Evolutionary conservation across 305 asterid genomes (phyloP).

Genomic region (Fraxinus latifolia): DNA sequence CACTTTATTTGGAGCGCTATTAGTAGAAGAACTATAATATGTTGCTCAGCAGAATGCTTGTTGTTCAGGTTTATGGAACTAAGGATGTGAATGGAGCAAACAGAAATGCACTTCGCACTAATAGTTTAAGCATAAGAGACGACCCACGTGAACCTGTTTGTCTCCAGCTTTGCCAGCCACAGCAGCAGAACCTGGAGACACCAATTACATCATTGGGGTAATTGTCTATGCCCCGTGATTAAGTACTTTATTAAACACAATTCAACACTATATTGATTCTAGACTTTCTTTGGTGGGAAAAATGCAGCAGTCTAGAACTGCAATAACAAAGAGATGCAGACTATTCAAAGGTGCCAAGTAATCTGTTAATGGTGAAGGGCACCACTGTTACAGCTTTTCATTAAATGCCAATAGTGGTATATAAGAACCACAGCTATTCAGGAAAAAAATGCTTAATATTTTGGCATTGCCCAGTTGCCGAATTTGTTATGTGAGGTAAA

Average conservation of each 20-base stretch:
- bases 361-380: slow-evolving; percentile 18
- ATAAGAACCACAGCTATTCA: slow-evolving; percentile 17
- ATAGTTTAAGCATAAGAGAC: slow-evolving; percentile 42
- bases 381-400: slow-evolving; percentile 10
- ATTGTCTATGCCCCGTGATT: slow-evolving; percentile 16
- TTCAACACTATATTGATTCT: slow-evolving; percentile 15
- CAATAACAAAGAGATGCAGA: slow-evolving; percentile 29
- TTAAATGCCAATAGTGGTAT: slow-evolving; percentile 14
- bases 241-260: background rate
- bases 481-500: slow-evolving; percentile 21
- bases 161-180: slow-evolving; percentile 83
- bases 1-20: background rate
- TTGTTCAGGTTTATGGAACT: slow-evolving; percentile 51
- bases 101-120: slow-evolving; percentile 35
- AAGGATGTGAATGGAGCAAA: slow-evolving; percentile 42
- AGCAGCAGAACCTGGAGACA: slow-evolving; percentile 41
- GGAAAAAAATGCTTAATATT: slow-evolving; percentile 2
- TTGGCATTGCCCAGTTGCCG: background rate
- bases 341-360: slow-evolving; percentile 23
- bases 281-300: slow-evolving; percentile 20
- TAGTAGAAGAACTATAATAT: background rate
- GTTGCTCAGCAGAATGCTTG: slow-evolving; percentile 12
- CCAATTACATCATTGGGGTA: slow-evolving; percentile 51
- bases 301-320: slow-evolving; percentile 51
- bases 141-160: slow-evolving; percentile 47